Base-by-base conservation (phyloP, 106 monocot species). In the Iris macrosiphon region DNA sequence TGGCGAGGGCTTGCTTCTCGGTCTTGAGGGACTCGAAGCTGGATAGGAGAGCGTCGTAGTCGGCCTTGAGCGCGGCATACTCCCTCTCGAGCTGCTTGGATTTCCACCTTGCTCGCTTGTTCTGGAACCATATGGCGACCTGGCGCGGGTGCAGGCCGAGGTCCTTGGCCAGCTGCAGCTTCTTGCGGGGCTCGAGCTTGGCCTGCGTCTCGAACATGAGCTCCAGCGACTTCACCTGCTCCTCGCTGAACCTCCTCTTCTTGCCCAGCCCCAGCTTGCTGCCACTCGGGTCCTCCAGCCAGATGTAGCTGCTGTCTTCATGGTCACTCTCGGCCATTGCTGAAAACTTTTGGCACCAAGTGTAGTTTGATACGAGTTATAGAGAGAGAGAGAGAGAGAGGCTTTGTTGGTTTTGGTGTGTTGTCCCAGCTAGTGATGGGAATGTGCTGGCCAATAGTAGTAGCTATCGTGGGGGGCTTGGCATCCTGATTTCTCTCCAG, bases 101-200 rank as follows among this genome's bases (percentile, higher is more conserved):
- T 43, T 77, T 77, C 77, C 77, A 77, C 4, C 82, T 63, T 2
- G 82, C 82, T n/a, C 82, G 57, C 56, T 77, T 76, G 77, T 82
- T 82, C 69, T 82, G 82, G 60, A 82, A 82, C 82, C 82, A 82
- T 22, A 82, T 73, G 24, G 82, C 76, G 17, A 82, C 82, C 61
- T 82, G 82, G 7, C 82, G 58, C 1, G 82, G 82, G 55, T 82
- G 77, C 49, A 82, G 55, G 13, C 77, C 82, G 11, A 82, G 77
- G 39, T 82, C 82, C 29, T 28, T 31, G 3, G 80, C 80, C 23
- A 80, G 65, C 65, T 80, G 72, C 16, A 57, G 33, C 65, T 80
- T 80, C 70, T 75, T 60, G 37, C 52, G 57, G n/a, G 80, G 70
- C 64, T 80, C 80, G 14, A 80, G 70, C 75, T 80, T 80, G 13